These are phyloP conservation scores for Raffaelea deltoideospora DNA, from an alignment of 2,329 filamentous ascomycete genomes.

Conservation along the genomic window DNA sequence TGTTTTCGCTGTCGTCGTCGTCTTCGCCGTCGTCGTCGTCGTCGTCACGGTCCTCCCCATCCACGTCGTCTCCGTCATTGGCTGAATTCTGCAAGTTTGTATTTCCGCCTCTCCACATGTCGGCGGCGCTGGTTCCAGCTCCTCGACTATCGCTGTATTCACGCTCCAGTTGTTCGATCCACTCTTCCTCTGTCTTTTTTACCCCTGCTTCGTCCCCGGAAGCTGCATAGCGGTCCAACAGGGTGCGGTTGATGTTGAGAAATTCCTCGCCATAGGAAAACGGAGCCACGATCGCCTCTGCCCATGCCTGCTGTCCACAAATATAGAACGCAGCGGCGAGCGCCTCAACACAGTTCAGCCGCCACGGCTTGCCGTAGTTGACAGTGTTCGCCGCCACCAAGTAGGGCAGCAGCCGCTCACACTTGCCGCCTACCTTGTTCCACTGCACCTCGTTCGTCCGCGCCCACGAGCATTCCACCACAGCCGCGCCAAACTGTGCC, in stretches of 20 bases:
- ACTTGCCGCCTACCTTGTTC: slow-evolving; percentile 80
- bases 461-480: slow-evolving; percentile 96
- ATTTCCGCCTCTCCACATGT: slow-evolving; percentile 87
- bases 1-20: slow-evolving; percentile 23
- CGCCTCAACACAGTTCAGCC: slow-evolving; percentile 90
- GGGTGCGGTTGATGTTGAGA: slow-evolving; percentile 71
- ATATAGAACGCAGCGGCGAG: slow-evolving; percentile 87
- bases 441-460: slow-evolving; percentile 84
- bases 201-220: slow-evolving; percentile 69
- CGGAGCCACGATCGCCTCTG: slow-evolving; percentile 62
- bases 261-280: slow-evolving; percentile 86
- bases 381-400: slow-evolving; percentile 92
- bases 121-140: slow-evolving; percentile 43
- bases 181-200: slow-evolving; percentile 71
- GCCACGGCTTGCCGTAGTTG: slow-evolving; percentile 93
- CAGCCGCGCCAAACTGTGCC: slow-evolving; percentile 80
- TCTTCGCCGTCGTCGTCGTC: slow-evolving; percentile 30
- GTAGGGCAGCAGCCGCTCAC: slow-evolving; percentile 81
- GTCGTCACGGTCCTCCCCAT: slow-evolving; percentile 37
- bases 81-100: slow-evolving; percentile 45
- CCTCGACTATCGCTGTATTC: slow-evolving; percentile 74
- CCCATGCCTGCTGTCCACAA: slow-evolving; percentile 85
- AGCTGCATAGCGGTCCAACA: slow-evolving; percentile 72
- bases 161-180: slow-evolving; percentile 78
- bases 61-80: slow-evolving; percentile 15